Percentiles rank a stretch among this genome's conserved stretches.
phyloP scores from a whole-genome alignment of 2,329 filamentous ascomycete species.

The Colletotrichum destructivum region DNA sequence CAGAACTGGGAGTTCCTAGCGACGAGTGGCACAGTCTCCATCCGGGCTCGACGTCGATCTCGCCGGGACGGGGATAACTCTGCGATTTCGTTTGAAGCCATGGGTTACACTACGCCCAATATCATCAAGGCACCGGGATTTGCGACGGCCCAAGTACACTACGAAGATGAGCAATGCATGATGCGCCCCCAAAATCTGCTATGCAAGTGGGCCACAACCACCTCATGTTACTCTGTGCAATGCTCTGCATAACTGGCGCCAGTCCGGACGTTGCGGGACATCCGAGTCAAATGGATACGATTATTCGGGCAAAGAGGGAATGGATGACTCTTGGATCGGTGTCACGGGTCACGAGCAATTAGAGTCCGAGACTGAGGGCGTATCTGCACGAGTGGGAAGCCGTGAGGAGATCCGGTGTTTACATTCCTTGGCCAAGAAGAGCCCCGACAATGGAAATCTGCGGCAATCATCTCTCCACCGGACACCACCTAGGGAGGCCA shows the following conservation, averaged over 20 bases:
- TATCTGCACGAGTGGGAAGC: slow-evolving; percentile 1
- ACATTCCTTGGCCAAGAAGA: background rate
- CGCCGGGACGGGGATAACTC: background rate
- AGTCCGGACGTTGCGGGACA: background rate
- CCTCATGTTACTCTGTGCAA: background rate
- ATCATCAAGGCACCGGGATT: background rate
- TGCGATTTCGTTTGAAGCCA: background rate
- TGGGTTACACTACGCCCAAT: background rate
- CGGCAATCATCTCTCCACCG: background rate
- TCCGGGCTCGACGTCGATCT: slow-evolving; percentile 3
- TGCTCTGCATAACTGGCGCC: slow-evolving; percentile 9
- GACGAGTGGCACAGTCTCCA: slow-evolving; percentile 1
- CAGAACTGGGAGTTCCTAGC: slow-evolving; percentile 22
- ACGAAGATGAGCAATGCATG: slow-evolving; percentile 17
- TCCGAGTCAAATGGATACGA: slow-evolving; percentile 2
- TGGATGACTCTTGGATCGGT: background rate
- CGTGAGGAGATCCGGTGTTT: slow-evolving; percentile 19
- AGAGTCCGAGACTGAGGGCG: slow-evolving; percentile 7
- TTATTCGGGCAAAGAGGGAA: background rate
- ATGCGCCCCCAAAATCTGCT: slow-evolving; percentile 22
- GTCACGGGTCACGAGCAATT: background rate
- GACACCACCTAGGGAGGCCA: background rate
- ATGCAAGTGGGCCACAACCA: slow-evolving; percentile 15
- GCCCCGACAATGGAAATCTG: background rate
- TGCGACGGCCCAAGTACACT: background rate